A percentile compares a stretch with the other conserved stretches of the same genome.
Conservation (phyloP, 495 filamentous ascomycete genomes). For the Podospora pseudocomata region DNA sequence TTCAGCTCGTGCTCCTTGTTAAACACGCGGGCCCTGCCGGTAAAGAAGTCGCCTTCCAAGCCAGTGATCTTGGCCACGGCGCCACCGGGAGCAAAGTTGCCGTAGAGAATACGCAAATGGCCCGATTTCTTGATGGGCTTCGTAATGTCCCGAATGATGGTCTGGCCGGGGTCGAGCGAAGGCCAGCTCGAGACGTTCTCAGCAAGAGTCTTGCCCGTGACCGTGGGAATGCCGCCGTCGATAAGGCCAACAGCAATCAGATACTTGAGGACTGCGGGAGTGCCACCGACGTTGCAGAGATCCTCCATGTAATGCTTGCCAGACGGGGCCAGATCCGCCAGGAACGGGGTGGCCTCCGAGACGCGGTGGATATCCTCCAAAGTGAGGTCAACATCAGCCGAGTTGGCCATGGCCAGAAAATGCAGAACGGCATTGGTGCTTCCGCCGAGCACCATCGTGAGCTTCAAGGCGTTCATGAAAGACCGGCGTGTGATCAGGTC, state of each 20-base stretch:
- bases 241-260: conserved; percentile 78
- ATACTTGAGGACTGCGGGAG: conserved; percentile 87
- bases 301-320: conserved; percentile 93
- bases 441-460: conserved; percentile 90
- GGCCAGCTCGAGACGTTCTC: conserved; percentile 85
- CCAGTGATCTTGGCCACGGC: conserved; percentile 98
- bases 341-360: conserved; percentile 83
- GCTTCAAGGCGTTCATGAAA: conserved; percentile 89
- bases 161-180: conserved; percentile 72
- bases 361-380: conserved; percentile 87
- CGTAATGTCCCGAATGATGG: conserved; percentile 74
- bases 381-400: conserved; percentile 76
- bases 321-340: conserved; percentile 87
- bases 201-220: conserved; percentile 85
- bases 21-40: conserved; percentile 82
- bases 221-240: conserved; percentile 80
- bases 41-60: conserved; percentile 84
- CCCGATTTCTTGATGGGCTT: conserved; percentile 87
- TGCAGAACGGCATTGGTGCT: conserved; percentile 92
- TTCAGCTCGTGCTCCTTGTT: conserved; percentile 82
- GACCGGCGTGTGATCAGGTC: conserved; percentile 79
- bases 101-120: conserved; percentile 83
- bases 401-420: conserved; percentile 90
- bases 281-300: conserved; percentile 88
- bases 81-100: conserved; percentile 87